phyloP scores from a whole-genome alignment of 1,284 basidiomycete genomes.

The Meira miltonrushii region DNA sequence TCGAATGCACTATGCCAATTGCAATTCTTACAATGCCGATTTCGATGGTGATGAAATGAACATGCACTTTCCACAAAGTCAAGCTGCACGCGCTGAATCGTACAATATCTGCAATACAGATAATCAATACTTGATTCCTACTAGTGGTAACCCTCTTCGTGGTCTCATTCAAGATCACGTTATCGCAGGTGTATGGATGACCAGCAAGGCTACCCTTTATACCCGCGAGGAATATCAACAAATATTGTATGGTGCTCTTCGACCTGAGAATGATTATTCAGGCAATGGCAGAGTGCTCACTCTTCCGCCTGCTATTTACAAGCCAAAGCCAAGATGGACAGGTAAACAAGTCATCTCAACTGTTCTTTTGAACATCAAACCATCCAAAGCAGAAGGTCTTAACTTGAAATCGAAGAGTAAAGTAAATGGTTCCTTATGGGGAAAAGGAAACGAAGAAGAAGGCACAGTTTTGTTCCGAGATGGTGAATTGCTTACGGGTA shows the following conservation, averaged over 20 bases:
- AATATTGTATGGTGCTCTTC: constrained; percentile 86
- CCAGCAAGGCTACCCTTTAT: constrained; percentile 90
- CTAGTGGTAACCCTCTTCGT: constrained; percentile 93
- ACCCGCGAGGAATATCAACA: constrained; percentile 94
- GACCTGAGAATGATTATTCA: constrained; percentile 75
- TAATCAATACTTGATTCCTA: constrained; percentile 97
- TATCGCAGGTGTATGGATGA: constrained; percentile 99
- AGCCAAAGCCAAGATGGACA: constrained; percentile 86
- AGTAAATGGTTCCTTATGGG: constrained; percentile 78
- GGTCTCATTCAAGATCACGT: constrained; percentile 99
- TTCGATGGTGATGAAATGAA: constrained; percentile 99
- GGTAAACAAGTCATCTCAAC: constrained; percentile 85
- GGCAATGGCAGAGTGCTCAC: constrained; percentile 69
- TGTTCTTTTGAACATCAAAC: constrained; percentile 72
- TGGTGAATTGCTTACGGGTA: constrained; percentile 84
- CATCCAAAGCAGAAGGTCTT: constrained; percentile 71
- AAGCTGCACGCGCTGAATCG: constrained; percentile 80
- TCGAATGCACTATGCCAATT: constrained; percentile 99
- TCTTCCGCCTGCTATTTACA: constrained; percentile 84
- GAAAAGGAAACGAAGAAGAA: constrained; percentile 60
- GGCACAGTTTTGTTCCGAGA: constrained; percentile 85
- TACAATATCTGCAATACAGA: constrained; percentile 86
- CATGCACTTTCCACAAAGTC: constrained; percentile 95
- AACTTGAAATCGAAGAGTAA: constrained; percentile 80
- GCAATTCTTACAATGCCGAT: constrained; percentile 99